Evolutionary conservation across 805 yeast species (phyloP), one percentile per base, ranked within the genome.

Genomic region (Lipomyces spencermartinsiae): DNA sequence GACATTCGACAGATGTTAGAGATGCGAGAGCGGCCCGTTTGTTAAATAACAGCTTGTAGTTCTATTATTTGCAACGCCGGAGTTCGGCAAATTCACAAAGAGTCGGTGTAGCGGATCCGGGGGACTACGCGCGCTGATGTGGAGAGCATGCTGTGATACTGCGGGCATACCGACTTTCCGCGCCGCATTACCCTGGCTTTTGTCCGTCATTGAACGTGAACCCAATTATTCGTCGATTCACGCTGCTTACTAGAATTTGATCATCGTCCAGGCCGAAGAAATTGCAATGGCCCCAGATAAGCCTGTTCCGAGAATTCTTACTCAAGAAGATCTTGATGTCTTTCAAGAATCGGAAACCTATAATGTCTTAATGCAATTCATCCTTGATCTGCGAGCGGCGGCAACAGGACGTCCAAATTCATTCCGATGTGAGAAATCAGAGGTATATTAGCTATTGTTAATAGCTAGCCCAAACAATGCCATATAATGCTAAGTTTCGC

Each of bases 331-430:
- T 76, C 76, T 94, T 74, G 82, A 80, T 10, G 76, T 80, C 63
- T 94, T 97, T 88, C 75, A 78, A 16, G 77, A 71, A 0, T 85
- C 92, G 7, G 71, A 77, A 2, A 84, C 90, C 0, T 86, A 86
- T 74, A 70, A 77, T 0, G 82, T 80, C 2, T 71, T 94, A 1
- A 69, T 90, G 2, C 75, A 74, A 0, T 93, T 91, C 74, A 82
- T 93, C 0, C 77, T 77, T 22, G 77, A 78, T 0, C 80, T 94
- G 54, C 92, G 92, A 57, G 78, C 79, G 0, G 83, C 93, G 29
- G 94, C 92, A 1, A 78, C 76, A 25, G 97, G 94, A 10, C 80
- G 77, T 58, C 81, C 86, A 19, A 83, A 88, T 57, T 86, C 86
- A 59, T 85, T 83, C 46, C 82, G 71, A 1, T 81, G 83, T 55